These are phyloP conservation scores for Balansia obtecta DNA, from an alignment of 2,329 filamentous ascomycete genomes.

Conservation along the genomic window DNA sequence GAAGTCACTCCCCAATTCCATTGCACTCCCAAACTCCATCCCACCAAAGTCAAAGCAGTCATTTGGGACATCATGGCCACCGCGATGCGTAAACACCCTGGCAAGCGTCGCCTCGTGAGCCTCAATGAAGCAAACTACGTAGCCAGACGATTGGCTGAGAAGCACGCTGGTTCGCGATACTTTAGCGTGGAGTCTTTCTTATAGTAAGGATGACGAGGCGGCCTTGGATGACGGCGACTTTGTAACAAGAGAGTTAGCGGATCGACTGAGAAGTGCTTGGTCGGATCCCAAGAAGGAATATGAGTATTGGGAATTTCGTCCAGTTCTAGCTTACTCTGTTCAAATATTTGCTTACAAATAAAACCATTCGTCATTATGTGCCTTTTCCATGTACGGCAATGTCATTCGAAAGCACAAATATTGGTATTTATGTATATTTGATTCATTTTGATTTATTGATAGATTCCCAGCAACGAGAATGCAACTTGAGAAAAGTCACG, in stretches of 20 bases:
- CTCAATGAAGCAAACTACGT: conserved; percentile 47
- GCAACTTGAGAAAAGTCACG: background rate
- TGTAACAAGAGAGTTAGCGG: conserved; percentile 13
- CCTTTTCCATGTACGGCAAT: too few species aligned
- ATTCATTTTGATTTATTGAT: background rate
- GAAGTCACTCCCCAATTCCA: conserved; percentile 3
- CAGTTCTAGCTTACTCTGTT: background rate
- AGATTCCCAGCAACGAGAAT: background rate
- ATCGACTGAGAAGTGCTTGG: conserved; percentile 11
- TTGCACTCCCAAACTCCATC: conserved; percentile 3
- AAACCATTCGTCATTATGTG: background rate
- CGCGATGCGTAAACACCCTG: conserved; percentile 18
- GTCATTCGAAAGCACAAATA: background rate
- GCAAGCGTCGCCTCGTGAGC: conserved; percentile 37
- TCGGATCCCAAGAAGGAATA: conserved; percentile 8
- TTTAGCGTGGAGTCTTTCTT: conserved; percentile 20
- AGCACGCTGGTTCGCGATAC: conserved; percentile 25
- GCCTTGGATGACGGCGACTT: conserved; percentile 18
- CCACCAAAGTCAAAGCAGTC: conserved; percentile 10
- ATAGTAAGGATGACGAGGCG: conserved; percentile 13
- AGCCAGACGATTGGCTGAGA: conserved; percentile 41
- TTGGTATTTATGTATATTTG: background rate
- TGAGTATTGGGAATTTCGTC: background rate
- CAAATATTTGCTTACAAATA: background rate
- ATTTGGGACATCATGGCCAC: conserved; percentile 24